Conservation (phyloP, 495 filamentous ascomycete genomes). For the Aspergillus ellipticus region DNA sequence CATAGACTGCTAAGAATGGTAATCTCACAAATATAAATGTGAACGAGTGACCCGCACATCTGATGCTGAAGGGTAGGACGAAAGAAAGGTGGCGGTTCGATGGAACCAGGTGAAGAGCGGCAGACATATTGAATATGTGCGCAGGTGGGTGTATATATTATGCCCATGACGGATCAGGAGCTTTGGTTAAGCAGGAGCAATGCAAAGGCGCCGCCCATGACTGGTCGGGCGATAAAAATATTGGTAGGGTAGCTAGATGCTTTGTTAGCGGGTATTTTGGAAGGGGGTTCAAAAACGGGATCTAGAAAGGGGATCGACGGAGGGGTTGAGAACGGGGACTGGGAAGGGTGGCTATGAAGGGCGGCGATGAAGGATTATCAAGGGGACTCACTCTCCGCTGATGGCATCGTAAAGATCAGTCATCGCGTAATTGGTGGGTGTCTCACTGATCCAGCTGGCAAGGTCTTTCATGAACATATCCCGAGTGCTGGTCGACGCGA, state of each 20-base stretch:
- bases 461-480: slow-evolving; percentile 46
- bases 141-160: background rate
- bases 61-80: background rate
- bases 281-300: too few relatives aligned
- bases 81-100: background rate
- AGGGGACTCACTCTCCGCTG: slow-evolving; percentile 37
- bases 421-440: slow-evolving; percentile 48
- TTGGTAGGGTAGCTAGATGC: slow-evolving; percentile 31
- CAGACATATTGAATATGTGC: background rate
- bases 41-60: slow-evolving; percentile 3
- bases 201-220: slow-evolving; percentile 52
- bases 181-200: slow-evolving; percentile 33
- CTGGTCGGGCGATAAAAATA: slow-evolving; percentile 51
- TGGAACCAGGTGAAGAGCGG: background rate
- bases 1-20: slow-evolving; percentile 11
- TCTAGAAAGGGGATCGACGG: too few relatives aligned
- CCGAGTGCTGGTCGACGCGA: slow-evolving; percentile 37
- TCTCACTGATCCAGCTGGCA: slow-evolving; percentile 50
- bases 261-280: too few relatives aligned
- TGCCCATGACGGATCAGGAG: background rate
- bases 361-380: too few relatives aligned
- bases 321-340: background rate
- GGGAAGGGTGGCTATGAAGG: too few relatives aligned
- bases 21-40: slow-evolving; percentile 1
- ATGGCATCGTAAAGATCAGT: slow-evolving; percentile 55